Evolutionary conservation across 352 stramenopile genomes (phyloP), one percentile per base, ranked within the genome.

Genomic region (Lagenidium giganteum): DNA sequence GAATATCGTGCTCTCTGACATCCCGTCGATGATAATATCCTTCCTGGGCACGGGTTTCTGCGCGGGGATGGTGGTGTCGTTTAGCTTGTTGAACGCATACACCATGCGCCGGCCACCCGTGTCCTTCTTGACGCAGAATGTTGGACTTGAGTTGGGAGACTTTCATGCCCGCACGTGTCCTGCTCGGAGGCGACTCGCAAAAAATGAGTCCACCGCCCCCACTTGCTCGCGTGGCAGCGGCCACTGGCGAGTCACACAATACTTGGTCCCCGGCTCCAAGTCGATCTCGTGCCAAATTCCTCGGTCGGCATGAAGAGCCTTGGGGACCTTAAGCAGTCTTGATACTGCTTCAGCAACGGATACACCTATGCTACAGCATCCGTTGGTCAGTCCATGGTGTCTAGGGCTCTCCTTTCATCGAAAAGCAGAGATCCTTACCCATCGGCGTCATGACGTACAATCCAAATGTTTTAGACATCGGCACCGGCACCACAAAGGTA

Each of bases 71-170:
- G n/a, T n/a, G n/a, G n/a, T n/a, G n/a, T n/a, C n/a, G n/a, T n/a
- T n/a, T n/a, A n/a, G n/a, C n/a, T n/a, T n/a, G n/a, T n/a, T n/a
- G n/a, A n/a, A n/a, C n/a, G n/a, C n/a, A n/a, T n/a, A n/a, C n/a
- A n/a, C n/a, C 29, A 64, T 64, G 3, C 54, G 33, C 54, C 54
- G 54, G n/a, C n/a, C n/a, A 8, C 39, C 54, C 12, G 42, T 32
- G 4, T 41, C n/a, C 24, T 63, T 58, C 29, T 54, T 58, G n/a
- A 55, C 30, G 23, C 54, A 64, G 40, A 59, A 49, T 5, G 32
- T 38, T 11, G 32, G 36, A 8, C 9, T 42, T 8, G 11, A 42
- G 14, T 42, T 12, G 6, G 23, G 36, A 7, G 9, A 29, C 21
- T 42, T 42, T 6, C 16, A 18, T 27, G 23, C 36, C 12, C 18